Conservation (phyloP, 1,284 basidiomycete species). For the Inonotus hispidus region DNA sequence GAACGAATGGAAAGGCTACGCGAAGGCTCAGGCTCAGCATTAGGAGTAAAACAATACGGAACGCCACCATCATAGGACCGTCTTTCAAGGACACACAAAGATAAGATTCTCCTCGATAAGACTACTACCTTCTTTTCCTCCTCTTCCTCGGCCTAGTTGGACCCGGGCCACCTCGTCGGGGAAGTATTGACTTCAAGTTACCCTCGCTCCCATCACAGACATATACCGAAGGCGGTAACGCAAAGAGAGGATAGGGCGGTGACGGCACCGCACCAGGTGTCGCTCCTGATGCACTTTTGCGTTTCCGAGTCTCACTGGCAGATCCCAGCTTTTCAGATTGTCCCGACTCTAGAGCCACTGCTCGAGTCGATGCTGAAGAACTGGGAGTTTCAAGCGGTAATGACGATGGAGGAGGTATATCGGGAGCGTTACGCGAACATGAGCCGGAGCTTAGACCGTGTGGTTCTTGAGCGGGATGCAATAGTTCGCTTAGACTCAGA, state of each 20-base stretch:
- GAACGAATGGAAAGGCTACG: too few relatives aligned
- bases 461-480: not conserved
- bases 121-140: not conserved
- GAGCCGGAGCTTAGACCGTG: too few relatives aligned
- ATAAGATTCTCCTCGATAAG: too few relatives aligned
- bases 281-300: not conserved
- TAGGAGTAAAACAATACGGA: too few relatives aligned
- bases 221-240: not conserved
- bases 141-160: not conserved
- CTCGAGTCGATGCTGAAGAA: not conserved
- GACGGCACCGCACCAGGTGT: slow-evolving; percentile 2
- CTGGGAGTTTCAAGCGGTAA: not conserved
- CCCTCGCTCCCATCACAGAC: too few relatives aligned
- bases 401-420: not conserved
- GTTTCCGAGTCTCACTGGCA: not conserved
- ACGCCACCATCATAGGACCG: too few relatives aligned
- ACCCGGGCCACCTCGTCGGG: too few relatives aligned
- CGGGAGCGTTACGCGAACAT: too few relatives aligned
- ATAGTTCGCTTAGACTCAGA: not conserved
- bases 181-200: too few relatives aligned
- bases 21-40: too few relatives aligned
- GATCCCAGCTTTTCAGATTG: not conserved
- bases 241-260: slow-evolving; percentile 5
- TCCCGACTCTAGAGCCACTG: not conserved
- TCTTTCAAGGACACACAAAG: too few relatives aligned